Base-by-base conservation (phyloP, 257 asterid species). In the Solanum ossicruentum region DNA sequence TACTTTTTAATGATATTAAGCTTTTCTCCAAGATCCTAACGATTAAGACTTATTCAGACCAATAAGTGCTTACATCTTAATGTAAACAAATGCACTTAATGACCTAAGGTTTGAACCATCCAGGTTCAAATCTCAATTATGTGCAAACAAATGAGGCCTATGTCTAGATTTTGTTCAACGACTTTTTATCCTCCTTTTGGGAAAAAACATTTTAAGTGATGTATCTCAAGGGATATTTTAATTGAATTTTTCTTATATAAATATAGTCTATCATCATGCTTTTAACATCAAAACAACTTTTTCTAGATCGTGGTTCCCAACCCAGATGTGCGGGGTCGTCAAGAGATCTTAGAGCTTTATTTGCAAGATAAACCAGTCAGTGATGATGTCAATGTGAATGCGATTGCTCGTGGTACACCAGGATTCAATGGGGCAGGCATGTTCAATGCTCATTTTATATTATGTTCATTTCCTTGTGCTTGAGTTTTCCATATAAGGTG, bases 391-490 rank as follows among this genome's bases (percentile, higher is more conserved):
- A 94, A 96, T 91, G 89, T 95, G 84, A 94, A 91, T 84, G 89
- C 95, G 79, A 95, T 96, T 87, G 99, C 99, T 65, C 98, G 99
- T 73, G 99, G 98, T 84, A 96, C 99, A 85, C 98, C 98, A 73
- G 98, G 98, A 85, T 96, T 96, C 90, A 96, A 94, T 83, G 99
- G 99, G 66, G 99, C 99, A 93, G 99, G 99, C 80, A 92, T 54
- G 43, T 45, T 20, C 85, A 80, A 83, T 73, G 28, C 72, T 86
- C 72, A 89, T 45, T 56, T 73, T 85, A 55, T 32, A 32, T 61
- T 54, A 5, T 28, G 61, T 80, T 45, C 41, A 84, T 52, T 80
- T 45, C 20, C 60, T 65, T 82, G 61, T 82, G 55, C 12, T 75
- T 47, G 13, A 75, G 61, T 49, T 75, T 32, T 26, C 82, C 23